Evolutionary conservation across 768 basidiomycete genomes (phyloP).

Genomic region (Lanmaoa pseudosensibilis): DNA sequence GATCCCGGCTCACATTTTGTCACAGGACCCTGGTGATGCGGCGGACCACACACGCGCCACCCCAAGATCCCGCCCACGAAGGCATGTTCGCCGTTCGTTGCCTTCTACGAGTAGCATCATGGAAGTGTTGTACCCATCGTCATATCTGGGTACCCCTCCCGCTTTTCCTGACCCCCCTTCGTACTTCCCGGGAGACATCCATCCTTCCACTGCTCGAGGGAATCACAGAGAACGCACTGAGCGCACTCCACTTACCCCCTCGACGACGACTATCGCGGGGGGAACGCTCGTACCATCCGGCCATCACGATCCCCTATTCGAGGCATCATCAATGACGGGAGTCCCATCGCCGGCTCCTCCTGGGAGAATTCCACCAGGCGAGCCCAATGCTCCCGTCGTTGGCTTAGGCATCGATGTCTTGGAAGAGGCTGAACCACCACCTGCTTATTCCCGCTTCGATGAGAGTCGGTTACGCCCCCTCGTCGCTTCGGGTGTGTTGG

Average conservation of each 20-base stretch:
- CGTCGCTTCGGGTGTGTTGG: slow-evolving; percentile 13
- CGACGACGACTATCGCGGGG: neutral
- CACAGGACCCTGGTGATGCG: slow-evolving; percentile 9
- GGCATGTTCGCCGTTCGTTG: slow-evolving; percentile 6
- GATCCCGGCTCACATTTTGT: slow-evolving; percentile 2
- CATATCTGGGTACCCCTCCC: slow-evolving; percentile 14
- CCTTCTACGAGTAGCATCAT: slow-evolving; percentile 24
- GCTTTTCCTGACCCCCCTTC: slow-evolving; percentile 20
- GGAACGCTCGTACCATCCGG: neutral
- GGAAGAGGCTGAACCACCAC: slow-evolving; percentile 11
- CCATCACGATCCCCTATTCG: neutral
- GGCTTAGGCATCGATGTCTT: slow-evolving; percentile 4
- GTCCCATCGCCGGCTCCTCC: slow-evolving; percentile 9
- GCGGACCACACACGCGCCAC: neutral
- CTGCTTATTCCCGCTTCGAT: slow-evolving; percentile 30
- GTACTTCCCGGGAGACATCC: slow-evolving; percentile 9
- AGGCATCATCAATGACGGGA: slow-evolving; percentile 15
- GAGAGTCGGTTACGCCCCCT: slow-evolving; percentile 8
- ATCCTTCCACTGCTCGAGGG: neutral
- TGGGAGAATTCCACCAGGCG: neutral
- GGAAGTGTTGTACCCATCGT: slow-evolving; percentile 26
- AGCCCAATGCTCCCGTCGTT: neutral
- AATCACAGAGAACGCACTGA: neutral
- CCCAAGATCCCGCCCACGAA: slow-evolving; percentile 7
- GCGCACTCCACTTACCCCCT: neutral